These are phyloP conservation scores for Spatholobus suberectus DNA, from an alignment of 306 rosid species.

Conservation along the genomic window DNA sequence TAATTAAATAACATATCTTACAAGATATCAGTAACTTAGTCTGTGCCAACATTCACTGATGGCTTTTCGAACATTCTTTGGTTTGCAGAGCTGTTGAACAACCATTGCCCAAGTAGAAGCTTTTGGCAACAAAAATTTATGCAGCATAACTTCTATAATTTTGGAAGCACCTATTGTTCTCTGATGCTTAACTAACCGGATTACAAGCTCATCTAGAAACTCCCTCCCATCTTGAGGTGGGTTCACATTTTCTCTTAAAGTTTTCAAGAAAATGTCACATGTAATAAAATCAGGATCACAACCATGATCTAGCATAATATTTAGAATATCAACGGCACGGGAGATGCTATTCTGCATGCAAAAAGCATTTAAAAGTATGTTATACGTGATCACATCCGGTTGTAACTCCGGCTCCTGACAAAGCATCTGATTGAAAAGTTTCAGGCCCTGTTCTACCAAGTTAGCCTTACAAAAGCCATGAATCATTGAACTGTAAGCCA, in stretches of 20 bases:
- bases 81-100: slow-evolving; percentile 69
- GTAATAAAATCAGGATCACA: slow-evolving; percentile 85
- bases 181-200: slow-evolving; percentile 70
- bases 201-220: slow-evolving; percentile 86
- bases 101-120: slow-evolving; percentile 82
- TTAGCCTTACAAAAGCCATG: slow-evolving; percentile 81
- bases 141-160: slow-evolving; percentile 76
- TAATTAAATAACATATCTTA: slow-evolving; percentile 31
- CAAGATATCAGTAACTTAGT: slow-evolving; percentile 54
- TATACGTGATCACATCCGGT: slow-evolving; percentile 85
- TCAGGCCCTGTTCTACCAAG: slow-evolving; percentile 76
- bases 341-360: slow-evolving; percentile 69
- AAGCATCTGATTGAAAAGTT: slow-evolving; percentile 87
- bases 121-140: slow-evolving; percentile 67
- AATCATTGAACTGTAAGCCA: slow-evolving; percentile 95
- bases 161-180: slow-evolving; percentile 63
- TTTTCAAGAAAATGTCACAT: slow-evolving; percentile 77
- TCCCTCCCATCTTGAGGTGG: slow-evolving; percentile 88
- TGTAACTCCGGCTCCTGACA: slow-evolving; percentile 64
- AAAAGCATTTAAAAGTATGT: slow-evolving; percentile 76
- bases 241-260: slow-evolving; percentile 64
- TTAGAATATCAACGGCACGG: slow-evolving; percentile 72
- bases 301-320: slow-evolving; percentile 74
- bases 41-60: slow-evolving; percentile 69
- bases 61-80: slow-evolving; percentile 54